phyloP scores from a whole-genome alignment of 768 basidiomycete species.

The Daedaleopsis sinensis region DNA sequence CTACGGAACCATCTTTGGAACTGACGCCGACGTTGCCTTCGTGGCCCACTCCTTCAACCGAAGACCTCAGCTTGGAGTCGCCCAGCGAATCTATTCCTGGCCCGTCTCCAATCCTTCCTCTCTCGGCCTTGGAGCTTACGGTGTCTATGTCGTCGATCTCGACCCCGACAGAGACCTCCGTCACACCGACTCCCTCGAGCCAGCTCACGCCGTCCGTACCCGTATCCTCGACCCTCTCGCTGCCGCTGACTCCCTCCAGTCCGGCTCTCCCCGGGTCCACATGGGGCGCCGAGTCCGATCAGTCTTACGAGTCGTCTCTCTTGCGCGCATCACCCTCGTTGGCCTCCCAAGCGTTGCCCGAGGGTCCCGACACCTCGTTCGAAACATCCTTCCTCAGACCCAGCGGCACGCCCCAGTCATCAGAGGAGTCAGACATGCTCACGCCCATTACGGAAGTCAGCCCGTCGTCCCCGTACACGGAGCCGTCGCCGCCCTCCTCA shows the following conservation, averaged over 20 bases:
- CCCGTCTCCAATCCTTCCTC: slow-evolving; percentile 35
- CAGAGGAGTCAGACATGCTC: slow-evolving; percentile 30
- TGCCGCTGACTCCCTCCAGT: slow-evolving; percentile 41
- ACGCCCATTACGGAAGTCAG: slow-evolving; percentile 38
- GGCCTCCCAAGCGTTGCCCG: slow-evolving; percentile 51
- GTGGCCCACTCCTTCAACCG: slow-evolving; percentile 11
- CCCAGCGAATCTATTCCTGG: slow-evolving; percentile 22
- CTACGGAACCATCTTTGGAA: slow-evolving; percentile 32
- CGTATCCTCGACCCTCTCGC: slow-evolving; percentile 26
- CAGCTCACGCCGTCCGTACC: slow-evolving; percentile 27
- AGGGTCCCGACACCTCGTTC: slow-evolving; percentile 64
- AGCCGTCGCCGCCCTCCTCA: slow-evolving; percentile 33
- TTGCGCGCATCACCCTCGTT: slow-evolving; percentile 71
- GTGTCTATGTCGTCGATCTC: slow-evolving; percentile 41
- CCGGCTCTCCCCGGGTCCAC: slow-evolving; percentile 44
- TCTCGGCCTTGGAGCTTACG: slow-evolving; percentile 29
- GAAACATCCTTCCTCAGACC: slow-evolving; percentile 78
- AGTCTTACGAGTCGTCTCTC: slow-evolving; percentile 79
- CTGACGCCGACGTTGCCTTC: slow-evolving; percentile 21
- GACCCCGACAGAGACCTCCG: slow-evolving; percentile 47
- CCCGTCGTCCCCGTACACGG: slow-evolving; percentile 26
- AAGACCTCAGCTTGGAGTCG: slow-evolving; percentile 7
- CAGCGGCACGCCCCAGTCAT: slow-evolving; percentile 40
- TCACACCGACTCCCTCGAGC: slow-evolving; percentile 32
- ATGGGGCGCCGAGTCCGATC: slow-evolving; percentile 68